phyloP scores from a whole-genome alignment of 306 rosid genomes.

The Cucurbita pepo region DNA sequence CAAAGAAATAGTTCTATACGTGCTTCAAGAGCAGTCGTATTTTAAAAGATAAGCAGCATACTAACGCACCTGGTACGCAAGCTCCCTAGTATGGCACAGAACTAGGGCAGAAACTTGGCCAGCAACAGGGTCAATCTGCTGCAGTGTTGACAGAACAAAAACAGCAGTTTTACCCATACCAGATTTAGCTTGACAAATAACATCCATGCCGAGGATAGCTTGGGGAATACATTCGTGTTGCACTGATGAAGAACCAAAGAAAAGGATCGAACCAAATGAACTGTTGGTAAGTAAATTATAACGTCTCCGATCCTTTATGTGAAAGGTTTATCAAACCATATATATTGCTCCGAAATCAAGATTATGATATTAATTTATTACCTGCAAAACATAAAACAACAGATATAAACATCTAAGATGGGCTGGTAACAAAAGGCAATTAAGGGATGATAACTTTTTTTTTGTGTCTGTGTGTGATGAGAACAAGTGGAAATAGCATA shows the following conservation, averaged over 20 bases:
- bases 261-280: constrained; percentile 52
- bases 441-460: too few relatives aligned
- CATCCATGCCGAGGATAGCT: constrained; percentile 99
- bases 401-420: neutral
- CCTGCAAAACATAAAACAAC: constrained; percentile 35
- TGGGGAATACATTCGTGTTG: constrained; percentile 99
- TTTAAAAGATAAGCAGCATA: neutral
- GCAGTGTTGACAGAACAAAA: constrained; percentile 82
- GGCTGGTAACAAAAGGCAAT: neutral
- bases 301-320: constrained; percentile 44
- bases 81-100: constrained; percentile 88
- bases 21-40: neutral
- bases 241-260: constrained; percentile 86
- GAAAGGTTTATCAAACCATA: constrained; percentile 49
- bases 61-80: constrained; percentile 74
- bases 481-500: neutral
- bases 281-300: constrained; percentile 66
- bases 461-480: neutral
- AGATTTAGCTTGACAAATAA: constrained; percentile 94
- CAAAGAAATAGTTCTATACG: neutral
- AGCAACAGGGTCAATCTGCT: constrained; percentile 91
- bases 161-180: constrained; percentile 99
- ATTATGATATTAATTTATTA: constrained; percentile 44
- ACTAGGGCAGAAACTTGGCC: constrained; percentile 97
- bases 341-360: constrained; percentile 58